Evolutionary conservation across 2,329 filamentous ascomycete species (phyloP).

Genomic region (Apiospora pterosperma): DNA sequence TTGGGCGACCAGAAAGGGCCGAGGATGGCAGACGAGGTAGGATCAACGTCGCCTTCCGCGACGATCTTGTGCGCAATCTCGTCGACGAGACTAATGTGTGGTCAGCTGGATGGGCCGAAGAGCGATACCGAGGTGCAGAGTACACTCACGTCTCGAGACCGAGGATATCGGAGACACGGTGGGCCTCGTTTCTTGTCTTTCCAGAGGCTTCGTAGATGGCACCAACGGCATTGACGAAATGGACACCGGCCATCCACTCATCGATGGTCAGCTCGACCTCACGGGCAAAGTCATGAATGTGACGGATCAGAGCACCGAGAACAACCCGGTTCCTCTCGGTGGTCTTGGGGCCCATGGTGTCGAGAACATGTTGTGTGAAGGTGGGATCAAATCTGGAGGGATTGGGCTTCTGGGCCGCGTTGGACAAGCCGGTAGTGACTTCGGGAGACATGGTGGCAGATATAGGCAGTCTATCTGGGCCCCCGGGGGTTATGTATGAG

Average conservation of each 20-base stretch:
- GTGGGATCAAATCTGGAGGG: conserved; percentile 63
- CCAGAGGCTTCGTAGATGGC: conserved; percentile 54
- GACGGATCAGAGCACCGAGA: conserved; percentile 60
- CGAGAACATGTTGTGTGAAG: conserved; percentile 72
- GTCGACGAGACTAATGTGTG: conserved; percentile 51
- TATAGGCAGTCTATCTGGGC: not conserved
- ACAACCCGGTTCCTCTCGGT: conserved; percentile 62
- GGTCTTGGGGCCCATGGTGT: conserved; percentile 69
- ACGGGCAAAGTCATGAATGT: conserved; percentile 76
- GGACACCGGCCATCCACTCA: conserved; percentile 73
- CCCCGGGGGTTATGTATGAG: not conserved
- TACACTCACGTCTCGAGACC: conserved; percentile 65
- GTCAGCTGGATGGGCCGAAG: not conserved
- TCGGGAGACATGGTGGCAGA: conserved; percentile 16
- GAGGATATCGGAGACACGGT: conserved; percentile 69
- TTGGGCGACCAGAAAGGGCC: conserved; percentile 77
- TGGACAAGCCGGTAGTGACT: conserved; percentile 24
- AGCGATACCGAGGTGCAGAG: not conserved
- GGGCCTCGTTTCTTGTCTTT: conserved; percentile 69
- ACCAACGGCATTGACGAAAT: conserved; percentile 72
- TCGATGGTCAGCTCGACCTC: conserved; percentile 74
- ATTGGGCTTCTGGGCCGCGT: conserved; percentile 22
- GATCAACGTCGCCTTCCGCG: conserved; percentile 57
- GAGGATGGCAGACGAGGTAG: conserved; percentile 73
- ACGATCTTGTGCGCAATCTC: conserved; percentile 64